Base-by-base conservation (phyloP, 495 filamentous ascomycete species). In the Xylaria castorea region DNA sequence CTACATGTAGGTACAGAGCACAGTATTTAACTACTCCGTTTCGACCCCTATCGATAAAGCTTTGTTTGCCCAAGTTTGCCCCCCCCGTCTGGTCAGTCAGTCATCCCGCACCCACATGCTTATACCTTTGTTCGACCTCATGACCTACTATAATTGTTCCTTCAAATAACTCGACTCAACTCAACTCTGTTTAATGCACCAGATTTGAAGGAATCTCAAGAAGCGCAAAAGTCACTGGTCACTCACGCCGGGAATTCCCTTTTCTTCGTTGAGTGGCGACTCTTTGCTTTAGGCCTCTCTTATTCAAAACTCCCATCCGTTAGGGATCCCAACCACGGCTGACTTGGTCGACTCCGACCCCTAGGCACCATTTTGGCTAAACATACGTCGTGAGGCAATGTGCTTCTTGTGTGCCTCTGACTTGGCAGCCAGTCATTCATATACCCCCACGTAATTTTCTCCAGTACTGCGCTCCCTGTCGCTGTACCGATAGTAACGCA, bases 401-500 rank as follows among this genome's bases (percentile, higher is more conserved):
- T 48, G 55, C 61, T 36, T 55, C 22, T 30, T 30, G 57, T 55
- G 32, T 53, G 22, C 32, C 46, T 36, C 69, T 34, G 36, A 46
- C 11, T 46, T 57, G 25, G 25, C 58, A 40, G 14, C 69, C 5
- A 55, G 16, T 65, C 65, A 22, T 55, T 71, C 61, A 44, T 46
- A 71, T 55, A 71, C 62, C 30, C 58, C 69, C 34, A 71, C 69
- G 34, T 71, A 71, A 64, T 36, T 3, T 44, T 34, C 2, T 9
- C 46, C 25, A 36, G 25, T 20, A 30, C 66, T 44, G 18, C 32
- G 3, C 32, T n/a, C 16, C 57, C n/a, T 22, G 18, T 22, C 58
- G n/a, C 40, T 18, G 4, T 60, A 50, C 61, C 3, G 34, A 25
- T 30, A 34, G 38, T 34, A 1, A 16, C 14, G 5, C n/a, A 61